These are phyloP conservation scores for Allium cepa DNA, from an alignment of 106 monocot genomes.

Conservation along the genomic window DNA sequence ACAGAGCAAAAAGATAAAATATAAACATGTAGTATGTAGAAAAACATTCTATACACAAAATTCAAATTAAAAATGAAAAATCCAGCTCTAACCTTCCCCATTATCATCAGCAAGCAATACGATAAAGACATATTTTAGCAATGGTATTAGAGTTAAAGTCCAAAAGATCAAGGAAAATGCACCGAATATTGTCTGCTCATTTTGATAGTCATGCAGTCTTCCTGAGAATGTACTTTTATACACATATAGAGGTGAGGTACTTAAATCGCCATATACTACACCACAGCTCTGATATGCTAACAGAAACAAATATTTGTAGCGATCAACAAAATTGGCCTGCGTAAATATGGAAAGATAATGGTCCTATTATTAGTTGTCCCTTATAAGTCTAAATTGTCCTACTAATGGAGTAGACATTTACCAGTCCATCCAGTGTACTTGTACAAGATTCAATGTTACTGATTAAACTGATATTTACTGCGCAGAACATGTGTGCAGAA, in stretches of 20 bases:
- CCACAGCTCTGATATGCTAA: conserved; percentile 93
- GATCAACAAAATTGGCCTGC: not conserved
- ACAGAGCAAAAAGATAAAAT: conserved; percentile 1
- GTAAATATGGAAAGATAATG: not conserved
- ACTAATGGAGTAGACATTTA: too few relatives aligned
- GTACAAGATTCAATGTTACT: too few relatives aligned
- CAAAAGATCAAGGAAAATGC: conserved; percentile 81
- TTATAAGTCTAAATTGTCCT: too few relatives aligned
- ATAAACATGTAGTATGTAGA: not conserved
- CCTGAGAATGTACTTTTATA: conserved; percentile 51
- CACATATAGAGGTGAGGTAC: conserved; percentile 86
- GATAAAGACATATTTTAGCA: conserved; percentile 79
- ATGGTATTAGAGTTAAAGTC: conserved; percentile 80
- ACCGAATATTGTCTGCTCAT: conserved; percentile 74
- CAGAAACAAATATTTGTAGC: conserved; percentile 48
- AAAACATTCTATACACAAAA: not conserved
- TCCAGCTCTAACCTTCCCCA: conserved; percentile 66
- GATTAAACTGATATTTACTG: too few relatives aligned
- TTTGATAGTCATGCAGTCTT: conserved; percentile 27
- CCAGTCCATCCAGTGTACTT: too few relatives aligned
- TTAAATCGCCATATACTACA: conserved; percentile 89
- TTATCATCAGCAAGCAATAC: conserved; percentile 88
- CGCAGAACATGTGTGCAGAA: too few relatives aligned
- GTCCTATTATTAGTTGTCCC: too few relatives aligned
- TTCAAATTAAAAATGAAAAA: not conserved